phyloP scores from a whole-genome alignment of 176 grass and related monocot genomes.

The Hyparrhenia diplandra region DNA sequence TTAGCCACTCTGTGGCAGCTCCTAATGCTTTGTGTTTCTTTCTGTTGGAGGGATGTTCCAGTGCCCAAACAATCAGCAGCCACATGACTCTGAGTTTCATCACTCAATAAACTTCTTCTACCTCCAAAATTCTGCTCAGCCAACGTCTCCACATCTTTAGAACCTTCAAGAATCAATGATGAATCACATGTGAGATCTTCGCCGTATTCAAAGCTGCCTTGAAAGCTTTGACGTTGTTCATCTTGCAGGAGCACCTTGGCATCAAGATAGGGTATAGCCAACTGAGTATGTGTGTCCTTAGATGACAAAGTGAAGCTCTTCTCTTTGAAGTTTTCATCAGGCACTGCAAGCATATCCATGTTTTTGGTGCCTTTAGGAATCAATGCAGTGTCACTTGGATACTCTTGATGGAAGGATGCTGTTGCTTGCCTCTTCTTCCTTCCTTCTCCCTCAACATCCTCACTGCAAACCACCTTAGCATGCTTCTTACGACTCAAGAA shows the following conservation, averaged over 20 bases:
- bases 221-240: constrained; percentile 22
- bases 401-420: constrained; percentile 29
- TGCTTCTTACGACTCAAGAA: constrained; percentile 14
- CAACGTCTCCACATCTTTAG: not conserved
- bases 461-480: not conserved
- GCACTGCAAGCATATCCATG: constrained; percentile 9
- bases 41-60: constrained; percentile 18
- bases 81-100: constrained; percentile 14
- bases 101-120: not conserved
- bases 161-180: constrained; percentile 17
- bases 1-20: constrained; percentile 18
- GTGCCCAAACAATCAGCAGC: constrained; percentile 19
- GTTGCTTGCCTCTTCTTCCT: constrained; percentile 21
- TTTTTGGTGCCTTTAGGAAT: not conserved
- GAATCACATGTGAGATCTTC: constrained; percentile 22
- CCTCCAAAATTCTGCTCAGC: not conserved
- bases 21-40: not conserved
- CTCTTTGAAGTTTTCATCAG: constrained; percentile 22
- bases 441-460: constrained; percentile 24
- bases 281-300: constrained; percentile 21
- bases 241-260: constrained; percentile 14
- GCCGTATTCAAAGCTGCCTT: constrained; percentile 12
- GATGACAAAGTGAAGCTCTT: constrained; percentile 11
- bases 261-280: constrained; percentile 24
- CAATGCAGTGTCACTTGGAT: constrained; percentile 11